phyloP scores from a whole-genome alignment of 306 rosid genomes.

The Castanopsis chinensis region DNA sequence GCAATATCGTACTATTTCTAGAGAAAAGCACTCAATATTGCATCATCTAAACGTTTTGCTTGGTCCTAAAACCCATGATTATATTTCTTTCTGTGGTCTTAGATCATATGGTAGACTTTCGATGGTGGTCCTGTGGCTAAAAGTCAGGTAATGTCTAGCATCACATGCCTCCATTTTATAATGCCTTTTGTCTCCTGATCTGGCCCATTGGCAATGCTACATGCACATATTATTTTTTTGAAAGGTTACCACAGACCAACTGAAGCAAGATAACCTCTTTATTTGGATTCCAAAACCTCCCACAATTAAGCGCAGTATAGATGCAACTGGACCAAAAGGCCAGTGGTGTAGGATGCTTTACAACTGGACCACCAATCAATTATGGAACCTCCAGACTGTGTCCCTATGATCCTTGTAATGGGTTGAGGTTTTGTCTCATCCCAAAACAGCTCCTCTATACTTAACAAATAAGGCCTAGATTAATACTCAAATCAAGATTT shows the following conservation, averaged over 20 bases:
- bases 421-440: not conserved
- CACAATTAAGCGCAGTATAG: not conserved
- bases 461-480: not conserved
- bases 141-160: slow-evolving; percentile 68
- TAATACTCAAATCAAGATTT: not conserved
- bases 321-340: not conserved
- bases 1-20: slow-evolving; percentile 95
- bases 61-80: slow-evolving; percentile 77
- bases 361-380: not conserved
- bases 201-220: not conserved
- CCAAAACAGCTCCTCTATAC: not conserved
- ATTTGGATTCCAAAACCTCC: not conserved
- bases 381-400: not conserved
- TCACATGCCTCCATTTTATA: not conserved
- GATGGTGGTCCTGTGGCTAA: slow-evolving; percentile 84
- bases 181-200: not conserved
- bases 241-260: no score
- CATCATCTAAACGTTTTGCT: slow-evolving; percentile 65
- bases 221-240: not conserved
- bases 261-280: not conserved
- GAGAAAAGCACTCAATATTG: slow-evolving; percentile 77
- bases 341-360: not conserved
- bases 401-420: not conserved
- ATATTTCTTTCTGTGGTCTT: slow-evolving; percentile 88
- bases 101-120: slow-evolving; percentile 84